Evolutionary conservation across 1,284 basidiomycete species (phyloP).

Genomic region (Malassezia globosa): DNA sequence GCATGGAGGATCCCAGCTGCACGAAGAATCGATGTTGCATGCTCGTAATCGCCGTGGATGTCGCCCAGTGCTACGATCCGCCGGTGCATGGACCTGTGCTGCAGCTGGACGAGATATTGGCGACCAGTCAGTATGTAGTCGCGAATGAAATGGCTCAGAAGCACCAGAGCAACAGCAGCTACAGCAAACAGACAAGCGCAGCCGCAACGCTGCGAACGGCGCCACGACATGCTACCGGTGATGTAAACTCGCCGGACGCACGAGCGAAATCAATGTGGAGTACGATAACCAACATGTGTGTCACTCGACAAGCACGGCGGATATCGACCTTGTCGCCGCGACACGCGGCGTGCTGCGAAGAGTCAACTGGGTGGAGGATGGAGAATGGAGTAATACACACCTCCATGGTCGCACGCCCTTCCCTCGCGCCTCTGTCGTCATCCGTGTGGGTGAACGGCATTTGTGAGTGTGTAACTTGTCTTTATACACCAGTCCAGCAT

Average conservation of each 20-base stretch:
- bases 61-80: constrained; percentile 39
- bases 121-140: too few species aligned
- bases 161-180: neutral
- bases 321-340: too few species aligned
- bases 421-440: neutral
- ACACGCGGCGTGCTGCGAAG: neutral
- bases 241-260: too few species aligned
- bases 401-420: constrained; percentile 1
- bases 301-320: too few species aligned
- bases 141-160: neutral
- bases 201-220: neutral
- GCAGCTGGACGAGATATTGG: too few species aligned
- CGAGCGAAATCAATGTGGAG: too few species aligned
- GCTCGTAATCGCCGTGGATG: constrained; percentile 38
- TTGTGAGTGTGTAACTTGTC: too few species aligned
- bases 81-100: constrained; percentile 4
- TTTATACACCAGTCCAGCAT: too few species aligned
- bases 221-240: neutral
- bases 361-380: too few species aligned
- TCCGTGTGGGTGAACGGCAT: too few species aligned
- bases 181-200: neutral
- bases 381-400: too few species aligned
- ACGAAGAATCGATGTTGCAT: constrained; percentile 35
- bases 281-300: too few species aligned
- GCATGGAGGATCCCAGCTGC: constrained; percentile 26